These are phyloP conservation scores for Sorghum bicolor DNA, from an alignment of 176 grass and related monocot species.

Conservation along the genomic window Sorghum_bicolor_NCBIv3 NC_012870.2:70509001-70509500, in stretches of 20 bases:
- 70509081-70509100: background rate
- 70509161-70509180: background rate
- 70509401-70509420: conserved; percentile 59
- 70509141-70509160: background rate
- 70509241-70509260: background rate
- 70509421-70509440: background rate
- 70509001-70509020: background rate
- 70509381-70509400: conserved; percentile 94
- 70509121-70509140: background rate
- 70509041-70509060: background rate
- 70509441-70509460: conserved; percentile 7
- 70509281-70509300: background rate
- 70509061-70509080: background rate
- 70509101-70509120: background rate
- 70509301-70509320: conserved; percentile 59
- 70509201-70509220: conserved; percentile 1
- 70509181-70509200: background rate
- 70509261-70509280: background rate
- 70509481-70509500: background rate
- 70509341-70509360: conserved; percentile 89
- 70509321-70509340: conserved; percentile 66
- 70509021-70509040: background rate
- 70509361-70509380: conserved; percentile 95
- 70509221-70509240: background rate
- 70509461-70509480: background rate